Conservation (phyloP, 2,329 filamentous ascomycete genomes). For the Geosmithia putterillii region DNA sequence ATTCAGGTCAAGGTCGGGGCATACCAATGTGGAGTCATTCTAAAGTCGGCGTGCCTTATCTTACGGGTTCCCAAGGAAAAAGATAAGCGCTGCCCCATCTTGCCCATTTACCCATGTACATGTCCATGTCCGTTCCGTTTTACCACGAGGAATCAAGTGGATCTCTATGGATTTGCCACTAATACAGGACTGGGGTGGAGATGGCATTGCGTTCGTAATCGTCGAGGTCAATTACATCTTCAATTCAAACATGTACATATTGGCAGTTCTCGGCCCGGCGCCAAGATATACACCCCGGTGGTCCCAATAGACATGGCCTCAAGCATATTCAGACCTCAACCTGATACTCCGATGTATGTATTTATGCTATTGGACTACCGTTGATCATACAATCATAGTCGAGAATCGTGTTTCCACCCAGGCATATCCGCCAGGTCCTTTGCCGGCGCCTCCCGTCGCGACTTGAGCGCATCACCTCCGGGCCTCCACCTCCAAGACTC, state of each 20-base stretch:
- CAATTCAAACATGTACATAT: too few relatives aligned
- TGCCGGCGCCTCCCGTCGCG: conserved; percentile 22
- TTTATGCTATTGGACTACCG: too few relatives aligned
- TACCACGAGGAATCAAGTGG: neutral
- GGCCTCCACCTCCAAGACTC: conserved; percentile 31
- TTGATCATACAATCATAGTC: too few relatives aligned
- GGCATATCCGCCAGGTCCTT: conserved; percentile 32
- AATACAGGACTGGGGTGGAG: neutral
- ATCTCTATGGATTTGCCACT: neutral
- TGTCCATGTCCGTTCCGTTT: neutral
- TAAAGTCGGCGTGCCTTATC: neutral
- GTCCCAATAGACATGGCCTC: too few relatives aligned
- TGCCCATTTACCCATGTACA: too few relatives aligned
- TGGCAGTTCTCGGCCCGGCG: too few relatives aligned
- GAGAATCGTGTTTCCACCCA: conserved; percentile 21
- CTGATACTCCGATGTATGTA: too few relatives aligned
- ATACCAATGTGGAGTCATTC: neutral
- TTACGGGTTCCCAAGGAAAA: neutral
- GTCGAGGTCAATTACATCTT: too few relatives aligned
- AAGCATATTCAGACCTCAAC: too few relatives aligned
- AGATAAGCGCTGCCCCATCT: neutral
- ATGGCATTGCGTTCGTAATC: neutral
- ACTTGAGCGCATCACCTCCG: conserved; percentile 29
- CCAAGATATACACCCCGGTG: too few relatives aligned
- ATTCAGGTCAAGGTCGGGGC: neutral